phyloP scores from a whole-genome alignment of 2,329 filamentous ascomycete species.

The Ceratocystis papillata region DNA sequence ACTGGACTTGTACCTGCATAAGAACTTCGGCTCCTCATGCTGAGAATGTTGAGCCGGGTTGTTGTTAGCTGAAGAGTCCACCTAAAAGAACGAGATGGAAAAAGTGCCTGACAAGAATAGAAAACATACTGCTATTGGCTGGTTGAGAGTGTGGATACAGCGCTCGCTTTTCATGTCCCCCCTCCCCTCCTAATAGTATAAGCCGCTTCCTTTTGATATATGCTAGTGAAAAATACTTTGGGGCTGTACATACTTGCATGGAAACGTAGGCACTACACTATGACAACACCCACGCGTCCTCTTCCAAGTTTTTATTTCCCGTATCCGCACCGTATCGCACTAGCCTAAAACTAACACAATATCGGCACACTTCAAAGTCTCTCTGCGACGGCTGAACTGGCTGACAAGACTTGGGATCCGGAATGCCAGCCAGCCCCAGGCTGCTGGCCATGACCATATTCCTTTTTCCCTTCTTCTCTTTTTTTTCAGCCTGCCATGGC shows the following conservation, averaged over 20 bases:
- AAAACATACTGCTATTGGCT: background rate
- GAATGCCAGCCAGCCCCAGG: background rate
- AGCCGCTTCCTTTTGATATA: background rate
- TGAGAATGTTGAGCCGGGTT: background rate
- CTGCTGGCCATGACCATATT: background rate
- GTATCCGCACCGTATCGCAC: background rate
- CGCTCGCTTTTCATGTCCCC: background rate
- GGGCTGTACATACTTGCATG: background rate
- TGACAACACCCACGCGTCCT: background rate
- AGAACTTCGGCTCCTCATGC: slow-evolving; percentile 12
- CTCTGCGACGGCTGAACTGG: background rate
- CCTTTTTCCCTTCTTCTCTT: background rate
- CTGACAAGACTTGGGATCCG: slow-evolving; percentile 1
- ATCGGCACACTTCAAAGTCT: background rate
- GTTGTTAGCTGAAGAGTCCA: background rate
- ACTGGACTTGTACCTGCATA: slow-evolving; percentile 6
- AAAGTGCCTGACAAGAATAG: background rate
- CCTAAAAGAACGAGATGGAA: background rate
- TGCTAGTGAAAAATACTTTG: background rate
- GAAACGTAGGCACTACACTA: background rate
- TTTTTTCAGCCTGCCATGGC: background rate
- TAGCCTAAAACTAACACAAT: background rate
- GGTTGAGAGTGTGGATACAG: background rate
- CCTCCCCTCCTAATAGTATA: background rate
- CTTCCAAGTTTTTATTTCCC: background rate